These are phyloP conservation scores for Termitomyces sp. DNA, from an alignment of 768 basidiomycete genomes.

Conservation along the genomic window DNA sequence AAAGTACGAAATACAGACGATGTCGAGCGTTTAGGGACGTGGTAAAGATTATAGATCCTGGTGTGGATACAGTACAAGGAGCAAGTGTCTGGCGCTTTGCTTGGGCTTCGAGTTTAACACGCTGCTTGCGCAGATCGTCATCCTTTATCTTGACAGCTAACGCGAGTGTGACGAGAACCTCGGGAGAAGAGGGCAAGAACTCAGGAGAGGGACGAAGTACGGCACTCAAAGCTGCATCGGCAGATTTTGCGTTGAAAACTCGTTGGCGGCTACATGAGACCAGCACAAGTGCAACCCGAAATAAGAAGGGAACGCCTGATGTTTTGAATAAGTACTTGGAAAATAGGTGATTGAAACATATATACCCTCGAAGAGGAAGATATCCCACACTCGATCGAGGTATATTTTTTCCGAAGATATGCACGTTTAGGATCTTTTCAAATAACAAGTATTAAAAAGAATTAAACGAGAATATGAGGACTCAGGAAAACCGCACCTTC, in stretches of 20 bases:
- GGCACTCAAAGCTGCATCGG: no score
- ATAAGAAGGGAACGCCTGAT: constrained; percentile 68
- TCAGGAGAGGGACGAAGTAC: constrained; percentile 43
- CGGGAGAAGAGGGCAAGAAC: constrained; percentile 57
- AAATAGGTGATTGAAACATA: background rate
- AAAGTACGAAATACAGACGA: no score
- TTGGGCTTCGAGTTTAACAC: constrained; percentile 72
- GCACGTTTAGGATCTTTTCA: constrained; percentile 83
- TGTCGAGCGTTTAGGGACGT: background rate
- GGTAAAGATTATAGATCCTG: constrained; percentile 23
- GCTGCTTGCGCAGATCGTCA: constrained; percentile 74
- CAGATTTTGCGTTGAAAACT: constrained; percentile 48
- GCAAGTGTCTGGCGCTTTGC: constrained; percentile 55
- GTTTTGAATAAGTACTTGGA: background rate
- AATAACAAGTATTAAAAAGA: background rate
- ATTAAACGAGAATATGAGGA: background rate
- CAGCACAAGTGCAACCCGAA: constrained; percentile 71
- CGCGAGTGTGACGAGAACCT: constrained; percentile 58
- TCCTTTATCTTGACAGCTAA: constrained; percentile 72
- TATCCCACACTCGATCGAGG: constrained; percentile 78
- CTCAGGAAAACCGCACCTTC: constrained; percentile 68
- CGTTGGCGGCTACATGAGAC: constrained; percentile 56
- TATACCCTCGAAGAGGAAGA: constrained; percentile 79
- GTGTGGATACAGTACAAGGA: constrained; percentile 26
- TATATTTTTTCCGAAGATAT: constrained; percentile 77